Evolutionary conservation across 2,329 filamentous ascomycete species (phyloP).

Genomic region (Penicillium fuscoglaucum): DNA sequence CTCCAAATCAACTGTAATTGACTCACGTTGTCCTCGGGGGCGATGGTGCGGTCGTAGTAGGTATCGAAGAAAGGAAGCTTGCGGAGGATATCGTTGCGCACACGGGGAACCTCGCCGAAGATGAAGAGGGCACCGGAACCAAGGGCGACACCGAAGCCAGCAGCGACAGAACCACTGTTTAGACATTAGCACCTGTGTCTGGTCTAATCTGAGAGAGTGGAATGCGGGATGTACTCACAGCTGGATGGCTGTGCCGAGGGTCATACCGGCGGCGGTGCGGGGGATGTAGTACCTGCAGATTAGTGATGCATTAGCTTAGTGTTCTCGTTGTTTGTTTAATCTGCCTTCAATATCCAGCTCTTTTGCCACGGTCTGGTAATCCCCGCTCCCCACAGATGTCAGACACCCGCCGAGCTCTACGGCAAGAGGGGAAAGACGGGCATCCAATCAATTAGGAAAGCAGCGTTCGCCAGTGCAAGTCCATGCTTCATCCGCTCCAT

Average conservation of each 20-base stretch:
- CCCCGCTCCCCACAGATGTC: not conserved
- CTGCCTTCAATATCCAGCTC: not conserved
- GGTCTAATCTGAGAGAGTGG: not conserved
- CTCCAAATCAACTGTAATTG: not conserved
- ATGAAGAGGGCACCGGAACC: constrained; percentile 64
- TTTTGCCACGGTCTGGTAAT: not conserved
- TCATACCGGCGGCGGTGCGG: constrained; percentile 53
- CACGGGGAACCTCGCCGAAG: constrained; percentile 63
- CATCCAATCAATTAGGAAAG: not conserved
- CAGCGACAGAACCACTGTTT: constrained; percentile 49
- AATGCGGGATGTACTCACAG: constrained; percentile 44
- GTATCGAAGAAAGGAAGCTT: constrained; percentile 59
- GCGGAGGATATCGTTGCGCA: constrained; percentile 62
- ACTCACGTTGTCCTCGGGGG: constrained; percentile 63
- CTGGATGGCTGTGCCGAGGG: constrained; percentile 41
- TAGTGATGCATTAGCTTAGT: constrained; percentile 5
- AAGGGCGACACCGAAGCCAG: constrained; percentile 57
- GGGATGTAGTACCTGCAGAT: constrained; percentile 51
- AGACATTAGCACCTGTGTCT: constrained; percentile 19
- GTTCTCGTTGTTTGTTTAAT: not conserved
- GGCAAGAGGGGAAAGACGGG: not conserved
- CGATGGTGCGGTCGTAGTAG: constrained; percentile 58
- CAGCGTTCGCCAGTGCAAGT: no score
- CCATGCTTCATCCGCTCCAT: not conserved
- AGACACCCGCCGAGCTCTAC: not conserved